Evolutionary conservation across 1,284 basidiomycete genomes (phyloP).

Genomic region (Cutaneotrichosporon curvatum): DNA sequence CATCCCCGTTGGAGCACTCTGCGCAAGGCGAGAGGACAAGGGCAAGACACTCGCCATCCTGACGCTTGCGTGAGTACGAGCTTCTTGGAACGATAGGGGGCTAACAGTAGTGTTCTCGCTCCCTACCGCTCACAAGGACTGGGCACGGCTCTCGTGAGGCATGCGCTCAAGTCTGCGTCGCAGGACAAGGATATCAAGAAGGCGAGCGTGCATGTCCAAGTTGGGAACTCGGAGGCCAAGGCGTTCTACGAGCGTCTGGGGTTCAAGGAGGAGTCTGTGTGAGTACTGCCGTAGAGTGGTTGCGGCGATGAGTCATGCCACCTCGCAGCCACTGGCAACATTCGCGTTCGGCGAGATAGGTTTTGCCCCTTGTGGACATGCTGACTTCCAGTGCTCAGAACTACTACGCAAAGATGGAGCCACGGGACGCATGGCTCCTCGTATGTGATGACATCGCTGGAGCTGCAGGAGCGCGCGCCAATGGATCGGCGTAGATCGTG

Average conservation of each 20-base stretch:
- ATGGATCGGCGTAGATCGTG: constrained; percentile 9
- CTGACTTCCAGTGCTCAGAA: constrained; percentile 30
- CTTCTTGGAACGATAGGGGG: neutral
- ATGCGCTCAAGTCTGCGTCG: constrained; percentile 28
- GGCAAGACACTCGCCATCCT: constrained; percentile 38
- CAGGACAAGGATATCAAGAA: constrained; percentile 33
- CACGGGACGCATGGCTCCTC: constrained; percentile 36
- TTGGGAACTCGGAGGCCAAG: constrained; percentile 40
- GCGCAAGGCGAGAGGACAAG: constrained; percentile 33
- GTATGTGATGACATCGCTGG: constrained; percentile 40
- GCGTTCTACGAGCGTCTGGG: constrained; percentile 43
- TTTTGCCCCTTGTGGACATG: too few species aligned
- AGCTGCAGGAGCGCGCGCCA: constrained; percentile 24
- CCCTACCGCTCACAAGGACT: constrained; percentile 43
- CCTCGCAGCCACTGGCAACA: too few species aligned
- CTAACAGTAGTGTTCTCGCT: constrained; percentile 35
- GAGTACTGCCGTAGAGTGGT: constrained; percentile 14
- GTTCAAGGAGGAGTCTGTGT: constrained; percentile 40
- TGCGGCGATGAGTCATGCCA: too few species aligned
- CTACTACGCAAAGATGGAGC: constrained; percentile 43
- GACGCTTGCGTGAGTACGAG: constrained; percentile 40
- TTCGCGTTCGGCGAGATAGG: too few species aligned
- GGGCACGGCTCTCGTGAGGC: constrained; percentile 37
- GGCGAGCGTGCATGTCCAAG: constrained; percentile 40
- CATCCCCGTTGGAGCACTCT: constrained; percentile 44